These are phyloP conservation scores for Lentinula detonsa DNA, from an alignment of 768 basidiomycete genomes.

Conservation along the genomic window DNA sequence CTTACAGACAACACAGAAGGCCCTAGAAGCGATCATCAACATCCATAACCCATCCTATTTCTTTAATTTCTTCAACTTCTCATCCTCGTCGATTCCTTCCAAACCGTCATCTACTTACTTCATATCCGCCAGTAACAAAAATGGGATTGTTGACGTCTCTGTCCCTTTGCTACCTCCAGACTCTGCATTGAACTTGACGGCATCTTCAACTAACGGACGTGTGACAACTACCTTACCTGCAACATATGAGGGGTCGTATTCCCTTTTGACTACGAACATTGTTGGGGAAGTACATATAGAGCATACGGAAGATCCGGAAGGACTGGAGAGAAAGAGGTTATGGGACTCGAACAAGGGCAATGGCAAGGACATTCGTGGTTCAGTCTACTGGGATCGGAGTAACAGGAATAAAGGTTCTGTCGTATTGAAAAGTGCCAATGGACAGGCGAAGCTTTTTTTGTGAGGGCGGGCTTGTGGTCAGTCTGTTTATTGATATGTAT, in stretches of 20 bases:
- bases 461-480: neutral
- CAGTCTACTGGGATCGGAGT: neutral
- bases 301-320: neutral
- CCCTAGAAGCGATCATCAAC: neutral
- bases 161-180: conserved; percentile 27
- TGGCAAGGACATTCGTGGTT: neutral
- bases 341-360: neutral
- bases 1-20: neutral
- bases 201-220: neutral
- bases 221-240: neutral
- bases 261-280: neutral
- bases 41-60: neutral
- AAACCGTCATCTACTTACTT: conserved; percentile 13
- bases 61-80: neutral
- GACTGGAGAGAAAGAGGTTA: neutral
- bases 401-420: neutral
- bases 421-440: neutral
- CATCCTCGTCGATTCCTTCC: conserved; percentile 16
- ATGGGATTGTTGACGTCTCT: conserved; percentile 22
- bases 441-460: neutral
- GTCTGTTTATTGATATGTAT: neutral
- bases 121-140: conserved; percentile 26
- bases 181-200: conserved; percentile 18
- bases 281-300: neutral
- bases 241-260: neutral